Evolutionary conservation across 805 yeast species (phyloP).

Genomic region (Candida anglica): DNA sequence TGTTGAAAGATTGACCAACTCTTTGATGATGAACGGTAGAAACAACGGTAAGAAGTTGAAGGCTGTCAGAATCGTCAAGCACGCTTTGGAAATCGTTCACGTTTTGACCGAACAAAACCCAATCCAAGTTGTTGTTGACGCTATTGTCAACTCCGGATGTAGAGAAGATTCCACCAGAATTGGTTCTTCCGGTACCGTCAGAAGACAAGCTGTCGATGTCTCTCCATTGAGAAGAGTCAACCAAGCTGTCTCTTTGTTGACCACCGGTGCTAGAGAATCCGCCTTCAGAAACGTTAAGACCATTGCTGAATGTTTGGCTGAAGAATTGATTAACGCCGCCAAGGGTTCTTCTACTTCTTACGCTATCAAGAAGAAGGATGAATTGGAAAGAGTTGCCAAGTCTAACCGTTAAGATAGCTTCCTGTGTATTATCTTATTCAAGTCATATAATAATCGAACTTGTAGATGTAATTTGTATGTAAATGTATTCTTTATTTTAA

Average conservation of each 20-base stretch:
- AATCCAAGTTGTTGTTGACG: constrained; percentile 97
- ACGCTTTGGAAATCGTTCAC: constrained; percentile 96
- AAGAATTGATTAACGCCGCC: constrained; percentile 99
- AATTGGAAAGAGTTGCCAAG: constrained; percentile 99
- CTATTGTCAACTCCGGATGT: constrained; percentile 99
- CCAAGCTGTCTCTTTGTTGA: constrained; percentile 97
- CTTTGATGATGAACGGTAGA: constrained; percentile 99
- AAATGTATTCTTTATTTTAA: no score
- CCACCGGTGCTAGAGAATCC: constrained; percentile 99
- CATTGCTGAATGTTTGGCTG: constrained; percentile 99
- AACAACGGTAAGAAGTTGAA: constrained; percentile 99
- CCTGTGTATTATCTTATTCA: constrained; percentile 22
- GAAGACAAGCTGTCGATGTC: constrained; percentile 99
- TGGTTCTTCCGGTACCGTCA: constrained; percentile 99
- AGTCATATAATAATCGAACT: constrained; percentile 10
- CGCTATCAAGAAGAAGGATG: constrained; percentile 99
- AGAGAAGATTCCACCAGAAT: constrained; percentile 99
- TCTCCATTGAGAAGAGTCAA: constrained; percentile 99
- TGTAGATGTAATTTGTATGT: no score
- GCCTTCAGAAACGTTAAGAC: constrained; percentile 99
- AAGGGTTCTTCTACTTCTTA: constrained; percentile 99
- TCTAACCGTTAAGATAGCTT: constrained; percentile 89
- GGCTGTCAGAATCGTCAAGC: constrained; percentile 99
- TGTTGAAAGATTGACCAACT: constrained; percentile 98
- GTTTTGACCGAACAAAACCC: constrained; percentile 99